Percentiles rank a stretch among this genome's conserved stretches.
These are phyloP conservation scores for Chaetomium fimeti DNA, from an alignment of 495 filamentous ascomycete species.

Conservation along the genomic window DNA sequence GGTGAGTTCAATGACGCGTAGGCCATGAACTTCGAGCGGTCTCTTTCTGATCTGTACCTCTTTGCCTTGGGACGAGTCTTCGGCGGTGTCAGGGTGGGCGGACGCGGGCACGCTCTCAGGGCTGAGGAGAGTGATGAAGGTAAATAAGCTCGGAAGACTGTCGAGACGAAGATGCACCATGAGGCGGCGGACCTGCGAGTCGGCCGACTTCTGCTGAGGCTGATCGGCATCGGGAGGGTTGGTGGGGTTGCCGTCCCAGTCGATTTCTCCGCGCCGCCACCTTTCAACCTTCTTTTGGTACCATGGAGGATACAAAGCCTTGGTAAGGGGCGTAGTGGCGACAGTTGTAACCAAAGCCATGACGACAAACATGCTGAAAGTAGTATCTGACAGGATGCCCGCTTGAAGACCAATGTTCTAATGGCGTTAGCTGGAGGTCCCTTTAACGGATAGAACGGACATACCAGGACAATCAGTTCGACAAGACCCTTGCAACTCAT, in stretches of 20 bases:
- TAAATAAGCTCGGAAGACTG: constrained; percentile 81
- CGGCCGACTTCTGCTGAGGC: constrained; percentile 46
- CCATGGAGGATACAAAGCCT: constrained; percentile 76
- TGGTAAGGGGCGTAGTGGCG: constrained; percentile 79
- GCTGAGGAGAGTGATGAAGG: constrained; percentile 75
- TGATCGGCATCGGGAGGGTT: constrained; percentile 41
- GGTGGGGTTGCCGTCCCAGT: constrained; percentile 77
- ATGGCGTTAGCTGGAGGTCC: constrained; percentile 28
- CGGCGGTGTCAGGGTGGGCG: constrained; percentile 29
- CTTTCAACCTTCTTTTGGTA: constrained; percentile 88
- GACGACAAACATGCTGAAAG: constrained; percentile 98
- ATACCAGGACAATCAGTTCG: constrained; percentile 90
- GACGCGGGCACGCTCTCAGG: constrained; percentile 38
- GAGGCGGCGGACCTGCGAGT: constrained; percentile 48
- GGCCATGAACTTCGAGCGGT: constrained; percentile 76
- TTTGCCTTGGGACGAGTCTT: constrained; percentile 17
- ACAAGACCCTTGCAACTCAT: constrained; percentile 99
- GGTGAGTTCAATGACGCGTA: constrained; percentile 83
- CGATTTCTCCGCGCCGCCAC: constrained; percentile 90
- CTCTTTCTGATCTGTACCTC: constrained; percentile 38
- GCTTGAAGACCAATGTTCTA: constrained; percentile 95
- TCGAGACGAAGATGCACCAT: constrained; percentile 75
- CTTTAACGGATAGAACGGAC: constrained; percentile 4
- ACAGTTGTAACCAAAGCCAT: constrained; percentile 95
- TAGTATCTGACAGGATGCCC: constrained; percentile 77